Evolutionary conservation across 129 eudicot genomes (phyloP), one percentile per base, ranked within the genome.

Genomic region (Daucus carota): DNA sequence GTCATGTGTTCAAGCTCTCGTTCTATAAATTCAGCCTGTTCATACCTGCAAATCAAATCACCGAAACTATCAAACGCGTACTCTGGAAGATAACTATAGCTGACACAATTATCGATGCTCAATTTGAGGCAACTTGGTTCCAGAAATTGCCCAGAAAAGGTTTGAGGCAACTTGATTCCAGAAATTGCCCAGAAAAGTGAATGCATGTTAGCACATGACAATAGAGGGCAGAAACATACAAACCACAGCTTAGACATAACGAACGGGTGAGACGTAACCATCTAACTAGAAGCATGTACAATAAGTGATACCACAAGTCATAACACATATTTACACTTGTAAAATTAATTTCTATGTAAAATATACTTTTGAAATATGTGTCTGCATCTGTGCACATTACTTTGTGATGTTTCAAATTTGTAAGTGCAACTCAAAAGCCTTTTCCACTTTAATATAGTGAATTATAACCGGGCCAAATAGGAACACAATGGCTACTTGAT

Each of bases 1-100:
- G 93, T 80, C 96, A 91, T 87, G 57, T 94, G 96, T 80, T 89
- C 97, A 84, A 94, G 75, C 77, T 91, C 99, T 81, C 96, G 89
- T 85, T 94, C 99, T 15, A 91, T 78, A 72, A 88, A 75, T 79
- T 91, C 97, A 82, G 96, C 92, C 80, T 89, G 99, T 85, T 94
- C 97, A 79, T 88, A 94, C 97, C 99, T 94, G 92, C 77, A 81
- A 59, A 41, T 45, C 11, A 68, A 28, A 38, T 17, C 26, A 28
- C 20, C 34, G 8, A 73, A 22, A 57, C 11, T 9, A 16, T 41
- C 50, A 54, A 20, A 32, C 59, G 52, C 78, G 34, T 40, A 18
- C 46, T 18, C 15, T 40, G 20, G n/a, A 54, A 74, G 16, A 36
- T 34, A 12, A 33, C 69, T 38, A 54, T 20, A 47, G 17, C 24